These are phyloP conservation scores for Kwoniella heveanensis DNA, from an alignment of 768 basidiomycete genomes.

Conservation along the genomic window DNA sequence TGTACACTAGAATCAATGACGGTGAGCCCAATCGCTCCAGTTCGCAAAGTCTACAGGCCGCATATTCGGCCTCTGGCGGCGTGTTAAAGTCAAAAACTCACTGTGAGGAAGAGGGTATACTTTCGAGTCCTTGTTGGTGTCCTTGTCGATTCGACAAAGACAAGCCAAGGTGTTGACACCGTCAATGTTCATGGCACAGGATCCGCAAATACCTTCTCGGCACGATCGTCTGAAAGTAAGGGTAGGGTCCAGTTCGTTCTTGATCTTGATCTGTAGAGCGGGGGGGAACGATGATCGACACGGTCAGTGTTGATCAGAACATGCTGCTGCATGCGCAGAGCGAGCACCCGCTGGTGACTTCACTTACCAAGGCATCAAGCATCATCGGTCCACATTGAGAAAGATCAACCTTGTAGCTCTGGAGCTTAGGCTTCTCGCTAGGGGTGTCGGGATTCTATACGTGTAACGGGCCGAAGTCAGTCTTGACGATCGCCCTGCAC, in stretches of 20 bases:
- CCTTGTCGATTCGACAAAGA: slow-evolving; percentile 88
- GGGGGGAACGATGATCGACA: neutral
- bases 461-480: neutral
- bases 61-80: too few species aligned
- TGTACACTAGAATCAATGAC: slow-evolving; percentile 71
- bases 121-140: slow-evolving; percentile 71
- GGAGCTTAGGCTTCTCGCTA: slow-evolving; percentile 81
- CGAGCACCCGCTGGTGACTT: too few species aligned
- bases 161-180: slow-evolving; percentile 95
- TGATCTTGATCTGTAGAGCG: slow-evolving; percentile 83
- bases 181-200: slow-evolving; percentile 98
- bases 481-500: neutral
- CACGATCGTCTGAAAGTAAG: slow-evolving; percentile 77
- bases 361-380: slow-evolving; percentile 53
- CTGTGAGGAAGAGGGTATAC: slow-evolving; percentile 98
- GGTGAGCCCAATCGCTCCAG: too few species aligned
- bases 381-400: slow-evolving; percentile 96
- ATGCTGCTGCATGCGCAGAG: too few species aligned
- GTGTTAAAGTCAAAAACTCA: too few species aligned
- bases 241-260: slow-evolving; percentile 96
- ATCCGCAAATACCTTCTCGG: slow-evolving; percentile 80
- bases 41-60: too few species aligned
- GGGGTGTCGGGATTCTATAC: slow-evolving; percentile 90
- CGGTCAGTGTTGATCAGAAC: too few species aligned
- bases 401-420: slow-evolving; percentile 88